These are phyloP conservation scores for Agapanthus africanus DNA, from an alignment of 106 monocot genomes.

Conservation along the genomic window DNA sequence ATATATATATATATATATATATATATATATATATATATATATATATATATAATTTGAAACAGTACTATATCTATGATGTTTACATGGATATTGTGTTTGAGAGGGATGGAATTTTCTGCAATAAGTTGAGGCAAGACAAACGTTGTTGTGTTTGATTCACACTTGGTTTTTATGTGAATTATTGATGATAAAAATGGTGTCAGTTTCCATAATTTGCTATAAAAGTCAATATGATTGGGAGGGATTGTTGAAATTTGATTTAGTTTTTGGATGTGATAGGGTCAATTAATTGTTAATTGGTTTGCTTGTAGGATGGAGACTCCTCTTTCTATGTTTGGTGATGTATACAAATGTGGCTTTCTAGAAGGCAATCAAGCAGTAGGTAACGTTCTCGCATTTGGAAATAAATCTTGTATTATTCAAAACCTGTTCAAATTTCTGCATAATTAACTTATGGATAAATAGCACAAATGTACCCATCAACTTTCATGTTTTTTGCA, in stretches of 20 bases:
- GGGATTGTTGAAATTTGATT: not conserved
- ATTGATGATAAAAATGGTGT: not conserved
- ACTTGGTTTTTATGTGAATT: not conserved
- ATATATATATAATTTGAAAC: not conserved
- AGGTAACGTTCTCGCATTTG: not conserved
- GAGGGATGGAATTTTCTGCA: not conserved
- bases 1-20: too few relatives aligned
- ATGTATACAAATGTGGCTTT: not conserved
- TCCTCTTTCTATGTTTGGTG: slow-evolving; percentile 1
- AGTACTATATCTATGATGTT: not conserved
- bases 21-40: too few relatives aligned
- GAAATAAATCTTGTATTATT: too few relatives aligned
- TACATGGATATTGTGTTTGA: not conserved
- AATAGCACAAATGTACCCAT: too few relatives aligned
- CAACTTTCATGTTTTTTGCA: too few relatives aligned
- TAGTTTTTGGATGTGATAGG: too few relatives aligned
- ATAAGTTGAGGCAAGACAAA: not conserved
- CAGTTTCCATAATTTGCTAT: not conserved
- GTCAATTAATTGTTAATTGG: not conserved
- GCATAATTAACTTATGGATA: too few relatives aligned
- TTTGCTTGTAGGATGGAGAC: slow-evolving; percentile 2
- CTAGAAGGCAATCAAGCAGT: not conserved
- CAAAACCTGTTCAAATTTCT: too few relatives aligned
- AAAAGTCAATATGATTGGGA: not conserved
- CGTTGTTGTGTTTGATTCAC: not conserved